Evolutionary conservation across 257 asterid genomes (phyloP).

Genomic region (Eucommia ulmoides): DNA sequence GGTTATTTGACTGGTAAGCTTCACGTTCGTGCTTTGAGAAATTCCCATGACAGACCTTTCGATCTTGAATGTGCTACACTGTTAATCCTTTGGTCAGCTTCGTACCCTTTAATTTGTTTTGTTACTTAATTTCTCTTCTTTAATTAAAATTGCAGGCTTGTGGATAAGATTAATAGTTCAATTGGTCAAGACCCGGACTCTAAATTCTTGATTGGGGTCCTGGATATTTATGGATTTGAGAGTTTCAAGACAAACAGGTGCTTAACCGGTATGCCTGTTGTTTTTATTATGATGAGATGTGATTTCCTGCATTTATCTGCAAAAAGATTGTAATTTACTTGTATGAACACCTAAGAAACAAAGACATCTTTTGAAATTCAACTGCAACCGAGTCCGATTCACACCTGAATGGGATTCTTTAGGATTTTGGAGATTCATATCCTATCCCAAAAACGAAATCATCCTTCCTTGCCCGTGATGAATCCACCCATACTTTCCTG

Average conservation of each 20-base stretch:
- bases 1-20: constrained; percentile 89
- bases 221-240: constrained; percentile 45
- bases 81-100: background rate
- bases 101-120: constrained; percentile 2
- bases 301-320: constrained; percentile 6
- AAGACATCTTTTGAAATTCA: too few species aligned
- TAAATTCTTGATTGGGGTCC: constrained; percentile 40
- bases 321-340: background rate
- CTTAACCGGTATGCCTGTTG: constrained; percentile 29
- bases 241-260: constrained; percentile 63
- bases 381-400: too few species aligned
- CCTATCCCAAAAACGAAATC: too few species aligned
- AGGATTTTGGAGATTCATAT: too few species aligned
- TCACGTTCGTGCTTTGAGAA: constrained; percentile 6
- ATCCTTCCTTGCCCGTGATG: too few species aligned
- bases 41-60: background rate
- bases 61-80: background rate
- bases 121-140: too few species aligned
- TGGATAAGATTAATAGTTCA: constrained; percentile 33
- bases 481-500: too few species aligned
- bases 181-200: constrained; percentile 41
- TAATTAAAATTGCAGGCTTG: constrained; percentile 45
- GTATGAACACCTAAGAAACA: too few species aligned
- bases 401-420: too few species aligned
- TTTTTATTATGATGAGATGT: constrained; percentile 5